Conservation (phyloP, 148 eudicot species). For the Tetragonia tetragonoides region DNA sequence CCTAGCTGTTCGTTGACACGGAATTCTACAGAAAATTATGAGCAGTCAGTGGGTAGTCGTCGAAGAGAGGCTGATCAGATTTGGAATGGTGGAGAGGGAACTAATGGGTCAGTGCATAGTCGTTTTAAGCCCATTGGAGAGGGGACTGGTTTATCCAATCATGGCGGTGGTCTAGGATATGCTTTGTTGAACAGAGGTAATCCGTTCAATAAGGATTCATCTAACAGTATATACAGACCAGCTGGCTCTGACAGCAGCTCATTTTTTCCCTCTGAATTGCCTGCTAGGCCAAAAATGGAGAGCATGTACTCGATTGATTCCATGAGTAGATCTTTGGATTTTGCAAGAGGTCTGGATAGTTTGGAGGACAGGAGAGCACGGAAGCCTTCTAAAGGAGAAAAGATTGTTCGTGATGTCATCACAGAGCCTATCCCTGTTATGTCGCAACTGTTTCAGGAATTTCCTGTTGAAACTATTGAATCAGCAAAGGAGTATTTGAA, state of each 20-base stretch:
- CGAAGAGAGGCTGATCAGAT: slow-evolving; percentile 63
- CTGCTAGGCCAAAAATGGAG: slow-evolving; percentile 58
- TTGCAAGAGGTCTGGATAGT: slow-evolving; percentile 39
- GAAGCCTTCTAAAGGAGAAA: slow-evolving; percentile 49
- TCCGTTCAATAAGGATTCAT: slow-evolving; percentile 38
- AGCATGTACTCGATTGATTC: slow-evolving; percentile 47
- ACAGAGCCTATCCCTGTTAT: slow-evolving; percentile 49
- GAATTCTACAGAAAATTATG: slow-evolving; percentile 67
- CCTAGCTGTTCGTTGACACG: slow-evolving; percentile 84
- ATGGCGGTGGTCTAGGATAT: slow-evolving; percentile 40
- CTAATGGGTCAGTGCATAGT: slow-evolving; percentile 90
- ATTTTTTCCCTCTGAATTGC: slow-evolving; percentile 73
- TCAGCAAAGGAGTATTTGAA: slow-evolving; percentile 56
- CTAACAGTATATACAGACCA: slow-evolving; percentile 45
- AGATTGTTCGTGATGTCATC: slow-evolving; percentile 55
- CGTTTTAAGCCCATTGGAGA: slow-evolving; percentile 81
- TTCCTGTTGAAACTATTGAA: slow-evolving; percentile 57
- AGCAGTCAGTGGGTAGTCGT: slow-evolving; percentile 60
- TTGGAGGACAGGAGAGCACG: slow-evolving; percentile 39
- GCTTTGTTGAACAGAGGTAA: slow-evolving; percentile 46
- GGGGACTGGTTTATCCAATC: slow-evolving; percentile 56
- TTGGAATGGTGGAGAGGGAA: slow-evolving; percentile 88
- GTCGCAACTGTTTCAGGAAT: slow-evolving; percentile 62
- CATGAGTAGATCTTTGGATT: slow-evolving; percentile 42
- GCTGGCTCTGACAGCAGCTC: slow-evolving; percentile 59